A percentile compares a stretch with the other conserved stretches of the same genome.
Evolutionary conservation across 2,329 filamentous ascomycete genomes (phyloP).

Genomic region (Hypoxylon sp.): DNA sequence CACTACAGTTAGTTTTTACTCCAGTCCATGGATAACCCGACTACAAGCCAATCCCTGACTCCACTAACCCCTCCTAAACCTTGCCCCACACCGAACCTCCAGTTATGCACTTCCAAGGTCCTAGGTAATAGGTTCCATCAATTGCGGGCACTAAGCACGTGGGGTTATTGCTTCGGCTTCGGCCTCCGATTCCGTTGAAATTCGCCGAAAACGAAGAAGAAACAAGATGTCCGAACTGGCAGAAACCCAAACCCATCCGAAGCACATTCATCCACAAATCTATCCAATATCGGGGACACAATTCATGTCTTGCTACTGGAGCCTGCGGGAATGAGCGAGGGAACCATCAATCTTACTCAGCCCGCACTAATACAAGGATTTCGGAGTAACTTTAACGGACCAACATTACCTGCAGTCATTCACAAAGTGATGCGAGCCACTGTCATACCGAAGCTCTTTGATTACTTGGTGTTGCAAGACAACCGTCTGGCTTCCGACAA

Average conservation of each 20-base stretch:
- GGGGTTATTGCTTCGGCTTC: constrained; percentile 10
- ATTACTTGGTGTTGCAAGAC: constrained; percentile 9
- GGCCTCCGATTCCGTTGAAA: constrained; percentile 14
- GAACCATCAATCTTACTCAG: constrained; percentile 30
- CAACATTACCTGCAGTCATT: constrained; percentile 30
- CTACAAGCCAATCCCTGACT: constrained; percentile 6
- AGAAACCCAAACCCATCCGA: not conserved
- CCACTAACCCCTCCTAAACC: not conserved
- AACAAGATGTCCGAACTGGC: not conserved
- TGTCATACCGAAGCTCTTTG: not conserved
- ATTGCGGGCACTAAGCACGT: not conserved
- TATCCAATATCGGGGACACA: not conserved
- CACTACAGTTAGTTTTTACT: not conserved
- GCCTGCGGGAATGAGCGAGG: constrained; percentile 7
- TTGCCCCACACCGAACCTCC: not conserved
- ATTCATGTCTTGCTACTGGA: not conserved
- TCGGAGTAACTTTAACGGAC: constrained; percentile 35
- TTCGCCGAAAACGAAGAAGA: constrained; percentile 9
- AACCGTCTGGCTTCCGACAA: not conserved
- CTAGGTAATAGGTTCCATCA: not conserved
- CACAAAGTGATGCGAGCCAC: constrained; percentile 2
- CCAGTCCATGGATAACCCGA: not conserved
- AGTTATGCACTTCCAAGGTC: not conserved
- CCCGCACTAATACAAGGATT: not conserved
- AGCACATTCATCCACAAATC: constrained; percentile 6